Percentiles rank a stretch among this genome's conserved stretches.
Evolutionary conservation across 805 yeast genomes (phyloP).

Genomic region (Starmerella davenportii): DNA sequence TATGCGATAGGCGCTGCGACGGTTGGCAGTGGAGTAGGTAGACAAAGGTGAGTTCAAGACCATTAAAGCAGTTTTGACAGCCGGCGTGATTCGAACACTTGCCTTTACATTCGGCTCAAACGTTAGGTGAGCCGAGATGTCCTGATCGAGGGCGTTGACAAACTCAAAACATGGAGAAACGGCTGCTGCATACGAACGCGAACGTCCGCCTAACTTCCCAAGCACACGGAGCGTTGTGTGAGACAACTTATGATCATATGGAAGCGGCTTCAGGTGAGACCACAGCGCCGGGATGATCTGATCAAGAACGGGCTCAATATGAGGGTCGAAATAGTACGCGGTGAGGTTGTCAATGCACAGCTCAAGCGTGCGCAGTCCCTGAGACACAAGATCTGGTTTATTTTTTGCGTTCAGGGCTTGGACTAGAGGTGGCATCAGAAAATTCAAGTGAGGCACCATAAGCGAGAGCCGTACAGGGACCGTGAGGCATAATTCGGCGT

Average conservation of each 20-base stretch:
- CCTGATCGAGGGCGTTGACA: conserved; percentile 38
- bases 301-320: conserved; percentile 86
- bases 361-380: conserved; percentile 86
- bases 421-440: conserved; percentile 78
- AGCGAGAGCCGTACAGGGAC: conserved; percentile 92
- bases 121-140: conserved; percentile 46
- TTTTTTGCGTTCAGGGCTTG: conserved; percentile 58
- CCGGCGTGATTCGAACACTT: conserved; percentile 68
- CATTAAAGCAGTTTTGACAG: conserved; percentile 57
- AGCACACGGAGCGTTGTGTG: conserved; percentile 84
- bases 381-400: conserved; percentile 76
- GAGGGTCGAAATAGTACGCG: conserved; percentile 92
- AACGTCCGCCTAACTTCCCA: conserved; percentile 93
- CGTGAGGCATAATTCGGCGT: conserved; percentile 84
- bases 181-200: conserved; percentile 42
- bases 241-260: conserved; percentile 85
- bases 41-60: conserved; percentile 47
- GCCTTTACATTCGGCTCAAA: conserved; percentile 36
- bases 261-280: conserved; percentile 78
- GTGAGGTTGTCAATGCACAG: conserved; percentile 90
- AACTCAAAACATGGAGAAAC: conserved; percentile 52
- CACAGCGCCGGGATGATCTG: conserved; percentile 88
- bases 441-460: conserved; percentile 77
- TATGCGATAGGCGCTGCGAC: conserved; percentile 62
- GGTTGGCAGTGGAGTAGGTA: conserved; percentile 35